Evolutionary conservation across 371 early-diverging fungal genomes (phyloP).

Genomic region (Nosema bombycis): DNA sequence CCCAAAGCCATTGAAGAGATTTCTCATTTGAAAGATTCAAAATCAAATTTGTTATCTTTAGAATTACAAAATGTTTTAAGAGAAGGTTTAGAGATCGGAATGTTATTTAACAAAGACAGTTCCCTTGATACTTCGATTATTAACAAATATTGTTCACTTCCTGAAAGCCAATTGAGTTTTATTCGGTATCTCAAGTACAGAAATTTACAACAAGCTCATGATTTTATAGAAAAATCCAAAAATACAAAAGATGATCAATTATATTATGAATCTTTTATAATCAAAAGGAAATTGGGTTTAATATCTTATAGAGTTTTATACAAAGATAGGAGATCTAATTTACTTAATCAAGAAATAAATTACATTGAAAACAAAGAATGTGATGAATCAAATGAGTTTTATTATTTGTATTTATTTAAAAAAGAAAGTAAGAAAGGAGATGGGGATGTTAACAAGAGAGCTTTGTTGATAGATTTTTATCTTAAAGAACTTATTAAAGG

Average conservation of each 20-base stretch:
- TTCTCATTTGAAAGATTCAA: neutral
- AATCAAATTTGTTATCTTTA: neutral
- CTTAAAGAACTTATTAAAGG: neutral
- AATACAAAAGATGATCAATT: neutral
- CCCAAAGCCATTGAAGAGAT: neutral
- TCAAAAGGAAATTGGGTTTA: conserved; percentile 14
- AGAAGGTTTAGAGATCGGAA: neutral
- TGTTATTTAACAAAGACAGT: neutral
- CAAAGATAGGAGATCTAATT: conserved; percentile 16
- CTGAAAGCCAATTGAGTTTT: neutral
- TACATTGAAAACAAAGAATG: conserved; percentile 37
- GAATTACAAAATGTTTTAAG: neutral
- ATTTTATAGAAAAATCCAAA: neutral
- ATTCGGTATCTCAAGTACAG: neutral
- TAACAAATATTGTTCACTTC: neutral
- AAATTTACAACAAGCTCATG: neutral
- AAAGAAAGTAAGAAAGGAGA: neutral
- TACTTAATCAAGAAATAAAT: conserved; percentile 33
- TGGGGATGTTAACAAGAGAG: neutral
- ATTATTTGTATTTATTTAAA: conserved; percentile 28
- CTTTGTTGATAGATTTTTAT: neutral
- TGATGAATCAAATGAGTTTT: conserved; percentile 20
- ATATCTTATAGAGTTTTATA: conserved; percentile 7
- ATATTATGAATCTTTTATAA: conserved; percentile 26
- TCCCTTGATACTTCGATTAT: neutral